Conservation (phyloP, 2,329 filamentous ascomycete species). For the Talaromyces sp. region DNA sequence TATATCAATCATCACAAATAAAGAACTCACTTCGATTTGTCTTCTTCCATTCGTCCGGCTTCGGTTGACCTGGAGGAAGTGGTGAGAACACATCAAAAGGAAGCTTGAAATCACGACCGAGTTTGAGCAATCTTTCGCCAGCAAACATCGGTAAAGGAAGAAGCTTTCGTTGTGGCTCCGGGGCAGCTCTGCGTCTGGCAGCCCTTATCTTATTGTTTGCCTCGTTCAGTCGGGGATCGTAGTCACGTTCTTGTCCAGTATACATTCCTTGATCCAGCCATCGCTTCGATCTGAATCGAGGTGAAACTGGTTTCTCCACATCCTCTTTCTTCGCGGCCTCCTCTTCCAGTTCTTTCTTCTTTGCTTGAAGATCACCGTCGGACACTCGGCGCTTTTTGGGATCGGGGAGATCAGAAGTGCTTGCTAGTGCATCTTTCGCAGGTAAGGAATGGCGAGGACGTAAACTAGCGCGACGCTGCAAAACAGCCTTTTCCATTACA, state of each 20-base stretch:
- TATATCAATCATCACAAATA: background rate
- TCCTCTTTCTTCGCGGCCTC: slow-evolving; percentile 17
- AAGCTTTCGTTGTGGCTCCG: slow-evolving; percentile 38
- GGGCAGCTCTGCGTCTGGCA: slow-evolving; percentile 22
- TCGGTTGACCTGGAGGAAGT: slow-evolving; percentile 77
- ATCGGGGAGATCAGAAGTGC: slow-evolving; percentile 25
- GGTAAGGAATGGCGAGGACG: slow-evolving; percentile 47
- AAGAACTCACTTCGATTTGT: slow-evolving; percentile 75
- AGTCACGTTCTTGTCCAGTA: slow-evolving; percentile 65
- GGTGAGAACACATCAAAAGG: slow-evolving; percentile 89
- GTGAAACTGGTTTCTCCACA: slow-evolving; percentile 20
- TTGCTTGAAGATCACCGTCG: slow-evolving; percentile 31
- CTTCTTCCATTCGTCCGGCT: slow-evolving; percentile 89
- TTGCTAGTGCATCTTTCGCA: slow-evolving; percentile 24
- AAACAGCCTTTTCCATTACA: slow-evolving; percentile 57
- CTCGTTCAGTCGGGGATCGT: slow-evolving; percentile 48
- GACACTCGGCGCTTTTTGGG: slow-evolving; percentile 45
- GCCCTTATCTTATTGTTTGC: slow-evolving; percentile 44
- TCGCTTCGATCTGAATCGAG: slow-evolving; percentile 57
- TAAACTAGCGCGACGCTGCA: slow-evolving; percentile 54
- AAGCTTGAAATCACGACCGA: slow-evolving; percentile 78
- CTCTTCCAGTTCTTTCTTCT: slow-evolving; percentile 23
- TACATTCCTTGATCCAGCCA: slow-evolving; percentile 84
- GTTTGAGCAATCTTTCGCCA: slow-evolving; percentile 67
- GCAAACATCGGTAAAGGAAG: slow-evolving; percentile 77